phyloP scores from a whole-genome alignment of 176 grass and related monocot genomes.

The Rhynchospora breviuscula region DNA sequence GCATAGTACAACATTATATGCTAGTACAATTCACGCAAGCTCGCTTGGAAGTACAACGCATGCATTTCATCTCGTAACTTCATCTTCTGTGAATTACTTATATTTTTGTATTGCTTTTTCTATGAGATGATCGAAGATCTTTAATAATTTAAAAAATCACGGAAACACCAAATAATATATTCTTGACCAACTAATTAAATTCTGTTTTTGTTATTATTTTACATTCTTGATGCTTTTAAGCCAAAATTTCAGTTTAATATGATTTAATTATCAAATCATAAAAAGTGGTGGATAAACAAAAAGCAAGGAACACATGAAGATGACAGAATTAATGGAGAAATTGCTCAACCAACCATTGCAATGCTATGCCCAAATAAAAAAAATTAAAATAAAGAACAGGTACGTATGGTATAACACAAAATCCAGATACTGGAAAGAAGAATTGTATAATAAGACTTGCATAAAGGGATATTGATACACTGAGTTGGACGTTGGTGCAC shows the following conservation, averaged over 20 bases:
- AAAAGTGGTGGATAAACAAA: neutral
- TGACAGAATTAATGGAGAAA: too few species aligned
- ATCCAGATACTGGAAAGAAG: too few species aligned
- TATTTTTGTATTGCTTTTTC: too few species aligned
- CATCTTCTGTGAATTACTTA: neutral
- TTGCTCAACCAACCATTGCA: too few species aligned
- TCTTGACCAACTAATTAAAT: neutral
- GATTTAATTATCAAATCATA: neutral
- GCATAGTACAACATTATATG: slow-evolving; percentile 13
- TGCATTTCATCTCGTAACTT: neutral
- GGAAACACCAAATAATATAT: neutral
- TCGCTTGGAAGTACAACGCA: neutral
- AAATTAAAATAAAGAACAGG: neutral
- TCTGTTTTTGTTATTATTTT: neutral
- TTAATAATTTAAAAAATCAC: too few species aligned
- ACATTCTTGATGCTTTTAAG: neutral
- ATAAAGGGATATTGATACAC: too few species aligned
- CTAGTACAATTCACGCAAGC: neutral
- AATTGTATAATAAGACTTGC: too few species aligned
- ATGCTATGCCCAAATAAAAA: neutral
- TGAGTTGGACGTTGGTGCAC: too few species aligned
- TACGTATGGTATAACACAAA: too few species aligned
- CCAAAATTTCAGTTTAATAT: neutral
- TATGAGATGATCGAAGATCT: too few species aligned
- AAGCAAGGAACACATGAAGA: too few species aligned